phyloP scores from a whole-genome alignment of 2,329 filamentous ascomycete genomes.

The Mycosphaerelloides madeirae region DNA sequence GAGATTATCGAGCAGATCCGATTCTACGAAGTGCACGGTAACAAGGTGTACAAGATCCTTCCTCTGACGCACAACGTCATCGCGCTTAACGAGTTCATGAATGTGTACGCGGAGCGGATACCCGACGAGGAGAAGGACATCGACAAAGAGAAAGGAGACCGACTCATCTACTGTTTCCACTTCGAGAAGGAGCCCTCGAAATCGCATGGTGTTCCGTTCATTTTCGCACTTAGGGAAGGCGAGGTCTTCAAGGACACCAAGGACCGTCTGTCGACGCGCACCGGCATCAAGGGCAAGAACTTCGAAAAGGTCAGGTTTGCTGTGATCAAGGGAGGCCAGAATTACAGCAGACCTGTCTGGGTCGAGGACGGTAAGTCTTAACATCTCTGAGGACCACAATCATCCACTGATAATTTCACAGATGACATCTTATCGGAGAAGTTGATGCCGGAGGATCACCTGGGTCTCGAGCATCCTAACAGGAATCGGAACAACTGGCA shows the following conservation, averaged over 20 bases:
- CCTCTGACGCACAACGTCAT: slow-evolving; percentile 66
- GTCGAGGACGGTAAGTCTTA: slow-evolving; percentile 72
- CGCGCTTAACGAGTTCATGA: slow-evolving; percentile 79
- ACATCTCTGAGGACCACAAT: background rate
- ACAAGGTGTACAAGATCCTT: slow-evolving; percentile 80
- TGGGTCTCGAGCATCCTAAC: slow-evolving; percentile 59
- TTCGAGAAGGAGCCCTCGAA: slow-evolving; percentile 87
- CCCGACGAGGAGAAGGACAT: slow-evolving; percentile 58
- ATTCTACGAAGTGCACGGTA: slow-evolving; percentile 75
- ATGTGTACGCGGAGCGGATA: slow-evolving; percentile 73
- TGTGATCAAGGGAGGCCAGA: slow-evolving; percentile 58
- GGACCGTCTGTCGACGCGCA: slow-evolving; percentile 87
- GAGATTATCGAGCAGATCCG: slow-evolving; percentile 70
- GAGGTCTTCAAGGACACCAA: slow-evolving; percentile 89
- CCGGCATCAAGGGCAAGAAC: slow-evolving; percentile 93
- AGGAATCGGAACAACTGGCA: slow-evolving; percentile 56
- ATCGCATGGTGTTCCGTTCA: slow-evolving; percentile 84
- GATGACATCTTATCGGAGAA: slow-evolving; percentile 46
- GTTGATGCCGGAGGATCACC: slow-evolving; percentile 38
- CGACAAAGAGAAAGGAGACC: slow-evolving; percentile 42
- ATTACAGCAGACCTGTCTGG: slow-evolving; percentile 75
- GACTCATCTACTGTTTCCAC: slow-evolving; percentile 77
- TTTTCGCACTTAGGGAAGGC: slow-evolving; percentile 77
- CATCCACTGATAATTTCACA: slow-evolving; percentile 22
- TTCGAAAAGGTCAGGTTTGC: slow-evolving; percentile 99